These are phyloP conservation scores for Xerocomus spinulosus DNA, from an alignment of 768 basidiomycete genomes.

Conservation along the genomic window DNA sequence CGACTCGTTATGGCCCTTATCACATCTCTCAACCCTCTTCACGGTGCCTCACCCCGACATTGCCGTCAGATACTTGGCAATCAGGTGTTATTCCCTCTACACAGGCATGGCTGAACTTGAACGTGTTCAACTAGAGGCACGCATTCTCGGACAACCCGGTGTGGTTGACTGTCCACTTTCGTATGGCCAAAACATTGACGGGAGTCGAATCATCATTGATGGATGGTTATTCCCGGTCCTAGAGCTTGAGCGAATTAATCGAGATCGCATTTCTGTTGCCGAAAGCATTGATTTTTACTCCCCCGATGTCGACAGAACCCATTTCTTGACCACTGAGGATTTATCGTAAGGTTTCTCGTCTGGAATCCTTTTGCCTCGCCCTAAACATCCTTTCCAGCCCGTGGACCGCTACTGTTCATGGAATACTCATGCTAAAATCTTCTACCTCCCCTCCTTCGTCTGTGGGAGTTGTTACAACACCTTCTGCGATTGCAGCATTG, in stretches of 20 bases:
- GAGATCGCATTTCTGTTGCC: constrained; percentile 45
- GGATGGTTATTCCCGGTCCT: constrained; percentile 79
- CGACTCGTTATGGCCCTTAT: constrained; percentile 55
- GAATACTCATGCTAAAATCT: constrained; percentile 58
- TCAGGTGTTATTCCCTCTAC: constrained; percentile 73
- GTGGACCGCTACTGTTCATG: constrained; percentile 56
- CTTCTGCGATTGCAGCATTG: constrained; percentile 55
- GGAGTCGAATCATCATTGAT: constrained; percentile 47
- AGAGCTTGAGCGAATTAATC: constrained; percentile 58
- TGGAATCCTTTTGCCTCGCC: neutral
- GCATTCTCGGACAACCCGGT: constrained; percentile 55
- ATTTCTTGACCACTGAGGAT: constrained; percentile 41
- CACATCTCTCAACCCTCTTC: constrained; percentile 41
- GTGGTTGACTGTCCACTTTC: constrained; percentile 60
- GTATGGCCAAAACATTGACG: constrained; percentile 49
- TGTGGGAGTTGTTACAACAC: constrained; percentile 56
- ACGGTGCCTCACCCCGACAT: constrained; percentile 53
- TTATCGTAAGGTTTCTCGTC: constrained; percentile 45
- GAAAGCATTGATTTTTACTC: constrained; percentile 45
- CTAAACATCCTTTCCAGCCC: constrained; percentile 39
- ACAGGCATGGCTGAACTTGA: constrained; percentile 76
- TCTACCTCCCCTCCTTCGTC: constrained; percentile 24
- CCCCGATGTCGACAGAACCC: constrained; percentile 29
- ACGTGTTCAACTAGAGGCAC: constrained; percentile 58
- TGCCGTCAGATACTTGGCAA: constrained; percentile 64